Conservation (phyloP, 495 filamentous ascomycete species). For the Neurospora pannonica region DNA sequence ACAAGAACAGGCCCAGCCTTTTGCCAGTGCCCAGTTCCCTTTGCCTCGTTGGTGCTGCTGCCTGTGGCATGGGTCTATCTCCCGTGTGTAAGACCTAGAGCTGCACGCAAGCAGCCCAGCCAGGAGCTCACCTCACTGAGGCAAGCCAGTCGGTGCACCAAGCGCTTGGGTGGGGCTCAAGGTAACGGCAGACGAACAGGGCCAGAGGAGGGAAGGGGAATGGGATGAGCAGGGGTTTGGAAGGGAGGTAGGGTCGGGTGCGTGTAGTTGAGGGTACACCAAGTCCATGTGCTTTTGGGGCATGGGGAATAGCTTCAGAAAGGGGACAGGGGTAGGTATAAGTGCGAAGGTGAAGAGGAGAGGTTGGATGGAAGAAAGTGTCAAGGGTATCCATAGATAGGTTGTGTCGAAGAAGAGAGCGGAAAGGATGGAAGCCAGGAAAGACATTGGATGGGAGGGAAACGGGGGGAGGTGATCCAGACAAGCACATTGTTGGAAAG, state of each 20-base stretch:
- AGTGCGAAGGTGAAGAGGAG: not conserved
- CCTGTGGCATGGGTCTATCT: not conserved
- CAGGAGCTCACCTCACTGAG: slow-evolving; percentile 1
- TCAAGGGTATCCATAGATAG: not conserved
- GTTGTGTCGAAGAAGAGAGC: not conserved
- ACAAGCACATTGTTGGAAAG: not conserved
- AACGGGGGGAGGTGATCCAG: not conserved
- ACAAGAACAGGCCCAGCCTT: not conserved
- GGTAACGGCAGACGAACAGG: not conserved
- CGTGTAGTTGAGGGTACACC: not conserved
- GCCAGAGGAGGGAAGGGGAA: not conserved
- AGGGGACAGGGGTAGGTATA: not conserved
- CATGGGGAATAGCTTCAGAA: not conserved
- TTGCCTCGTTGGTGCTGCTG: not conserved
- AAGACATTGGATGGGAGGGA: not conserved
- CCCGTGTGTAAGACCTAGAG: not conserved
- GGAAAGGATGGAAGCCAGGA: not conserved
- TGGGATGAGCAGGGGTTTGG: not conserved
- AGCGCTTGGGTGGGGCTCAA: slow-evolving; percentile 23
- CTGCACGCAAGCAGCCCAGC: not conserved
- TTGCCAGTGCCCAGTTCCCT: not conserved
- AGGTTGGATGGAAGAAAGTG: not conserved
- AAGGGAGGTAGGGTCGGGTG: not conserved
- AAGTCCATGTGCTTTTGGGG: not conserved
- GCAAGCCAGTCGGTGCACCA: slow-evolving; percentile 28